Evolutionary conservation across 176 grass and related monocot genomes (phyloP).

Genomic region (Lolium perenne): DNA sequence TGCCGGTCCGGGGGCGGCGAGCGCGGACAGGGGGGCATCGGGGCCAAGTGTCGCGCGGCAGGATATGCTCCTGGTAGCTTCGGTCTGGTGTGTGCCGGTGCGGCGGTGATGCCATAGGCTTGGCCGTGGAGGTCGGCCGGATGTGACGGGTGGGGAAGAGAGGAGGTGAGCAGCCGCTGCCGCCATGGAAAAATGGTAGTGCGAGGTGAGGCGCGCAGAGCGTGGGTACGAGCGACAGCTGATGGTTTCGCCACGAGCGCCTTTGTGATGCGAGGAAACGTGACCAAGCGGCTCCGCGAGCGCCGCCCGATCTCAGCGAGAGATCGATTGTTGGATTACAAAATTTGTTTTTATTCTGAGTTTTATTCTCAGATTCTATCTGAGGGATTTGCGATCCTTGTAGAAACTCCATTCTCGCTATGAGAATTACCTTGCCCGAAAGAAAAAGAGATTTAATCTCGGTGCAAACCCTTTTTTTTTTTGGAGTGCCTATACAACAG

Average conservation of each 20-base stretch:
- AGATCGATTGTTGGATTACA: too few species aligned
- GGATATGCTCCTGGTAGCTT: slow-evolving; percentile 23
- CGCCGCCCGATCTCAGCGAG: background rate
- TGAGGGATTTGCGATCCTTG: too few species aligned
- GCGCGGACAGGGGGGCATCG: slow-evolving; percentile 29
- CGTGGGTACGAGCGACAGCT: slow-evolving; percentile 18
- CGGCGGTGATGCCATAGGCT: background rate
- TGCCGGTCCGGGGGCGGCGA: background rate
- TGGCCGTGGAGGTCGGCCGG: background rate
- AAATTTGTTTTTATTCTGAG: too few species aligned
- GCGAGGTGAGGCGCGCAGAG: background rate
- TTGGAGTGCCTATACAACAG: too few species aligned
- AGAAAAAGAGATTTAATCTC: too few species aligned
- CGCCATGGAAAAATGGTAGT: slow-evolving; percentile 26
- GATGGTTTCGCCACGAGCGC: slow-evolving; percentile 45
- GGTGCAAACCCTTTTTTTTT: too few species aligned
- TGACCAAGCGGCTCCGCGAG: background rate
- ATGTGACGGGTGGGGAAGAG: background rate
- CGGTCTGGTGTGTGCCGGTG: background rate
- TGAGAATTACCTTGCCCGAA: too few species aligned
- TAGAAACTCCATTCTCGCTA: too few species aligned
- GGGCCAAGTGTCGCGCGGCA: slow-evolving; percentile 47
- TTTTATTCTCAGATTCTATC: too few species aligned
- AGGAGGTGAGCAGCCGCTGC: slow-evolving; percentile 37
- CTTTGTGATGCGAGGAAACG: background rate